phyloP scores from a whole-genome alignment of 139 green algal genomes.

The Volvox reticuliferus region DNA sequence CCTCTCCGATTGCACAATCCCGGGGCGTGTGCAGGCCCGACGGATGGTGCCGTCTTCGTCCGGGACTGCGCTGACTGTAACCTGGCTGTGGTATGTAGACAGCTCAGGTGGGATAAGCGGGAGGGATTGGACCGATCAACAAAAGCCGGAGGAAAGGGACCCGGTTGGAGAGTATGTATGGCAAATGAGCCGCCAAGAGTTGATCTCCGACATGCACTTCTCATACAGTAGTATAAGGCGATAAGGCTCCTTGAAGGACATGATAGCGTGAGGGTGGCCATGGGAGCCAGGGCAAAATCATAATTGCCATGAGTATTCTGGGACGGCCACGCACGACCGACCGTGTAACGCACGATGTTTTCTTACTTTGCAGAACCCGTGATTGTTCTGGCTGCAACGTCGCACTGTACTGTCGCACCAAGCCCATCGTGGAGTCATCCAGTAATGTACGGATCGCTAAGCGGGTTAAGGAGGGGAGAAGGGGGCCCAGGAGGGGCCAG shows the following conservation, averaged over 20 bases:
- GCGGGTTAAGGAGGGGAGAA: neutral
- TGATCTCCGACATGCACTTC: too few species aligned
- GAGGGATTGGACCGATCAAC: too few species aligned
- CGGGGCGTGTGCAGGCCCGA: neutral
- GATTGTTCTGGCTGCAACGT: conserved; percentile 41
- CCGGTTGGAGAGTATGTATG: neutral
- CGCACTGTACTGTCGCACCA: conserved; percentile 69
- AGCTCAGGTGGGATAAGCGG: conserved; percentile 65
- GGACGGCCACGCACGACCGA: too few species aligned
- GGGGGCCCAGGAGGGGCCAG: neutral
- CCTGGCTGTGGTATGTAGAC: conserved; percentile 61
- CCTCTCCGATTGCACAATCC: too few species aligned
- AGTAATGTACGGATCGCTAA: conserved; percentile 18
- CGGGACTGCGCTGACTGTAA: conserved; percentile 71
- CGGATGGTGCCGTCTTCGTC: conserved; percentile 69
- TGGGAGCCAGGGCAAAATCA: too few species aligned
- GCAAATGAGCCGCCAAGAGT: too few species aligned
- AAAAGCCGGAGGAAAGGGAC: neutral
- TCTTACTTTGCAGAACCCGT: neutral
- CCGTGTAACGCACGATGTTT: neutral
- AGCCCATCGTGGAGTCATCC: conserved; percentile 76
- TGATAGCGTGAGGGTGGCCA: too few species aligned
- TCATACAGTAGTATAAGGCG: too few species aligned
- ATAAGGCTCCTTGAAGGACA: too few species aligned
- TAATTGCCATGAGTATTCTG: too few species aligned